Evolutionary conservation across 176 grass and related monocot genomes (phyloP).

Genomic region (Oropetium thomaeum): DNA sequence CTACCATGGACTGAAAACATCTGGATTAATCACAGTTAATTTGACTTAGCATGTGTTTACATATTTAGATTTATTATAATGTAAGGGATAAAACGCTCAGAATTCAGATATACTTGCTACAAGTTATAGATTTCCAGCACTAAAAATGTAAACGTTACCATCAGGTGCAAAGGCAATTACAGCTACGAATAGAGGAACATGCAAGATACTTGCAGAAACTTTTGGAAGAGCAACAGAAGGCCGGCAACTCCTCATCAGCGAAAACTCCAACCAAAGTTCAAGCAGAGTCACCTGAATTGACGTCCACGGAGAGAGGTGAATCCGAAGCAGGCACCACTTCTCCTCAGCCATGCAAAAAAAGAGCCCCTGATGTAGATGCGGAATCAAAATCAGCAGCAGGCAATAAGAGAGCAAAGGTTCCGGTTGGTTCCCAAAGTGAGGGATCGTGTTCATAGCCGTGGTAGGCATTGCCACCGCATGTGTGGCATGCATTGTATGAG

Average conservation of each 20-base stretch:
- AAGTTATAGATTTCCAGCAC: background rate
- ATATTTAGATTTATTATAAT: background rate
- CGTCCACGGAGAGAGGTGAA: conserved; percentile 6
- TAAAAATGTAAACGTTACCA: conserved; percentile 6
- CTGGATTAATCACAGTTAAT: too few species aligned
- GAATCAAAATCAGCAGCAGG: conserved; percentile 17
- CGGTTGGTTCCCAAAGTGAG: conserved; percentile 22
- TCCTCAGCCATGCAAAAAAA: conserved; percentile 25
- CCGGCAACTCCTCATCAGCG: conserved; percentile 27
- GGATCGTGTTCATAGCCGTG: conserved; percentile 28
- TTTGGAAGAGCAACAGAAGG: conserved; percentile 83
- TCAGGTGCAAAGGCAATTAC: conserved; percentile 83
- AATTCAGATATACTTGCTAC: background rate
- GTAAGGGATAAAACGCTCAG: background rate
- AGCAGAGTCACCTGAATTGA: conserved; percentile 7
- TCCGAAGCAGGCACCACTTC: background rate
- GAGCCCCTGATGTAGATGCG: conserved; percentile 8
- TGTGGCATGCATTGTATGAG: conserved; percentile 8
- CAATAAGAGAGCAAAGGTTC: conserved; percentile 43
- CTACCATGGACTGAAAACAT: background rate
- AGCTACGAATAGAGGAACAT: conserved; percentile 86
- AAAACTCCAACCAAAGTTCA: conserved; percentile 25
- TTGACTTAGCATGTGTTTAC: background rate
- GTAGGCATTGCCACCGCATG: too few species aligned
- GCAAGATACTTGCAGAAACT: conserved; percentile 94